phyloP scores from a whole-genome alignment of 1,284 basidiomycete species.

The Microbotryomycetes sp. region DNA sequence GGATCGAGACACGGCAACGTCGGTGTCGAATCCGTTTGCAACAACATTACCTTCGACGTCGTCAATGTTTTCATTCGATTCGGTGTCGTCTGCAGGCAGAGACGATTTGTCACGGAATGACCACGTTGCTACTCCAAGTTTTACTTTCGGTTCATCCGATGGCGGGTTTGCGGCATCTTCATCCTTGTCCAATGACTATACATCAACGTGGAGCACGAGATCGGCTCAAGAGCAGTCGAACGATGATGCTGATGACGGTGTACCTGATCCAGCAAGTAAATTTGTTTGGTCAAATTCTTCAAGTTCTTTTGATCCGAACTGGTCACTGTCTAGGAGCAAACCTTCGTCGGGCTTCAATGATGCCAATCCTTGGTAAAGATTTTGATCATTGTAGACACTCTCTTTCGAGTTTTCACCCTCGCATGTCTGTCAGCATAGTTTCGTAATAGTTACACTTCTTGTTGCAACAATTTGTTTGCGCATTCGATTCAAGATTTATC shows the following conservation, averaged over 20 bases:
- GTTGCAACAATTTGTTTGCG: too few species aligned
- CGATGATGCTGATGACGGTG: not conserved
- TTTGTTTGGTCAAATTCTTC: slow-evolving; percentile 4
- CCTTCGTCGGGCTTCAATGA: not conserved
- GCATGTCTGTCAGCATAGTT: too few species aligned
- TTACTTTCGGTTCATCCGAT: slow-evolving; percentile 5
- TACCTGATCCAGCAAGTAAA: slow-evolving; percentile 6
- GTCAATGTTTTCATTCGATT: not conserved
- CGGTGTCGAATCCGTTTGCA: slow-evolving; percentile 14
- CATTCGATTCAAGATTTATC: too few species aligned
- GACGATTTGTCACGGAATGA: slow-evolving; percentile 11
- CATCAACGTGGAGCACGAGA: not conserved
- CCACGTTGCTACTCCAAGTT: not conserved
- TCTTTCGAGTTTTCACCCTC: too few species aligned
- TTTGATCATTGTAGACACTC: too few species aligned
- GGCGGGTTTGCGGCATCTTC: slow-evolving; percentile 6
- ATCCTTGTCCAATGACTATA: not conserved
- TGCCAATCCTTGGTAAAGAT: not conserved
- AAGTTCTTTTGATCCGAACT: not conserved
- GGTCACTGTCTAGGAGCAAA: not conserved
- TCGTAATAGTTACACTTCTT: too few species aligned
- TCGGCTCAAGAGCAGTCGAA: not conserved
- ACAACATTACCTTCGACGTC: not conserved
- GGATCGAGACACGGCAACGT: slow-evolving; percentile 14
- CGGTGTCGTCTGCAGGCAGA: slow-evolving; percentile 11